Conservation (phyloP, 2,329 filamentous ascomycete species). For the Westerdykella aurantiaca region DNA sequence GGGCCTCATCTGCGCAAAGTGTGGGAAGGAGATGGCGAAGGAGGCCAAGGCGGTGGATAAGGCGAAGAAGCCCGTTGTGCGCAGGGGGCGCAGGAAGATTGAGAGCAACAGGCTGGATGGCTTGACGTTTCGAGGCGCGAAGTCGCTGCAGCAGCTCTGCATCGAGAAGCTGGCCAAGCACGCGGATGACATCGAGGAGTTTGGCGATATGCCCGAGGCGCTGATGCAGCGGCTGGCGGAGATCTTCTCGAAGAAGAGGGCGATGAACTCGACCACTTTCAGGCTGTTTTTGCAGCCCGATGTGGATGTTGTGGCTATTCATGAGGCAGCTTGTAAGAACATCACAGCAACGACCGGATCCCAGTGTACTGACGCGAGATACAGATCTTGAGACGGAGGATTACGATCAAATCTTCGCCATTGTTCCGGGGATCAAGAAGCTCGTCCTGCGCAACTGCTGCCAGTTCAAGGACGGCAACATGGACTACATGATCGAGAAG, state of each 20-base stretch:
- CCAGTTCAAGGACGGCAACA: conserved; percentile 79
- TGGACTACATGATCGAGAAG: conserved; percentile 74
- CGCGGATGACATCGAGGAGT: conserved; percentile 58
- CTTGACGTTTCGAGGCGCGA: conserved; percentile 57
- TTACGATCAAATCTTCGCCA: conserved; percentile 72
- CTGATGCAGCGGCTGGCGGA: conserved; percentile 55
- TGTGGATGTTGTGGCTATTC: conserved; percentile 52
- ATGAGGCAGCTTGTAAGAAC: conserved; percentile 53
- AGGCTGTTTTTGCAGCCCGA: conserved; percentile 50
- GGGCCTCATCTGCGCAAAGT: conserved; percentile 76
- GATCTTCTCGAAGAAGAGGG: conserved; percentile 59
- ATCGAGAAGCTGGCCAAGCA: conserved; percentile 59
- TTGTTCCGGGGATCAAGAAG: conserved; percentile 61
- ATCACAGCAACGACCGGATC: not conserved
- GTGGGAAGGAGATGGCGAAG: conserved; percentile 67
- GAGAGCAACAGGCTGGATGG: conserved; percentile 85
- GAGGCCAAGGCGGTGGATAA: conserved; percentile 57
- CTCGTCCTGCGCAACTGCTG: conserved; percentile 80
- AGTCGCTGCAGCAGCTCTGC: conserved; percentile 61
- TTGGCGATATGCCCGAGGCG: conserved; percentile 55
- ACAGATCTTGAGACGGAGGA: conserved; percentile 65
- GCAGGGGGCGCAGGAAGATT: conserved; percentile 63
- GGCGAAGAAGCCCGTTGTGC: conserved; percentile 52
- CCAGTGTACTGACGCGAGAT: not conserved
- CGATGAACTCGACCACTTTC: conserved; percentile 49